Evolutionary conservation across 78 protist species (phyloP), one percentile per base, ranked within the genome.

Genomic region (Dictyostelium capitatum): DNA sequence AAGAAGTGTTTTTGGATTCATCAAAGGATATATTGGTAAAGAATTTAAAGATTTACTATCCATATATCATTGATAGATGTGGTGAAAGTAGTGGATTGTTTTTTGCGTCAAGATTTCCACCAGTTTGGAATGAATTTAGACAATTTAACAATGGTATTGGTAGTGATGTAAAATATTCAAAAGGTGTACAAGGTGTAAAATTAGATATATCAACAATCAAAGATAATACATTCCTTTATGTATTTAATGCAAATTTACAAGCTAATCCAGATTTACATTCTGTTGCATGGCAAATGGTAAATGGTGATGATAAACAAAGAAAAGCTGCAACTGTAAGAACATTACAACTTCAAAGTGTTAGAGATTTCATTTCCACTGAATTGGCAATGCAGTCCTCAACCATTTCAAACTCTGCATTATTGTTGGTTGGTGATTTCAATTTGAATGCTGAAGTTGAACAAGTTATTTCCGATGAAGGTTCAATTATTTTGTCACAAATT

Each of bases 271-370:
- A 87, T 46, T 37, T 37, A 37, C 20, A 32, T 15, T 59, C 93
- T 10, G 43, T 87, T 1, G 93, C 93, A 10, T 87, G 93, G 93
- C 80, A 87, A 47, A 87, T 87, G 93, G 93, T 87, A n/a, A 25
- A 70, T 25, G 91, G 91, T 32, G 93, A 87, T 37, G 93, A 87
- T 50, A 87, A 87, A 51, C 84, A 75, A 47, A 87, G 79, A 32
- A 87, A 87, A 37, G 93, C 93, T 1, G 75, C 79, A n/a, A 87
- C 93, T 0, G 93, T 87, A 11, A 43, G 93, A 64, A 77, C 84
- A 19, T 74, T 87, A 47, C 93, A 87, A 78, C 48, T 87, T 19
- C 93, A 87, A 51, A 48, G 72, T 1, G 78, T 87, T 64, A 57
- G 93, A 19, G 93, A 87, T 51, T 87, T 87, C 37, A 87, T 87